Evolutionary conservation across 176 grass and related monocot species (phyloP).

Genomic region (Avena insularis): DNA sequence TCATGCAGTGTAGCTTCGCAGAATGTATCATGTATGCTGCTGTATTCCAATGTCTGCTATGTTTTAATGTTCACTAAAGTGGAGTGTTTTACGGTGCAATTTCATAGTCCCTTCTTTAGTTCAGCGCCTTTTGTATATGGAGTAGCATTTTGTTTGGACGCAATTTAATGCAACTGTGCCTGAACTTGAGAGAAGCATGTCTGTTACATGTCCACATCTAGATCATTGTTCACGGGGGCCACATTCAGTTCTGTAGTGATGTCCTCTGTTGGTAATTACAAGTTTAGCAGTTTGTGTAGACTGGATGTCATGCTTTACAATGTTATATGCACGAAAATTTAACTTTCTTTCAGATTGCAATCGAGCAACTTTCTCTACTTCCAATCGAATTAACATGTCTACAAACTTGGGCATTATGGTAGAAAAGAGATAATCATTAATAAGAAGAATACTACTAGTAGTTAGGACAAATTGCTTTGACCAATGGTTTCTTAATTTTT

Average conservation of each 20-base stretch:
- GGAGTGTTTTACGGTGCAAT: neutral
- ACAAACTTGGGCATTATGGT: neutral
- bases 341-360: neutral
- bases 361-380: neutral
- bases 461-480: neutral
- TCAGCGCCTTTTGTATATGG: neutral
- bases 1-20: neutral
- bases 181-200: neutral
- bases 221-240: neutral
- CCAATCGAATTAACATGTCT: neutral
- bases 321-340: neutral
- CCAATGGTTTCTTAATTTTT: neutral
- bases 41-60: neutral
- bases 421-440: neutral
- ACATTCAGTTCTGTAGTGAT: neutral
- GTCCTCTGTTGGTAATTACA: neutral
- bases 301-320: neutral
- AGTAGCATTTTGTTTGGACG: neutral
- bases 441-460: neutral
- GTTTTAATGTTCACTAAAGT: neutral
- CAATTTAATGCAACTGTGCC: neutral
- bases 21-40: neutral
- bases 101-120: neutral
- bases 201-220: slow-evolving; percentile 31
- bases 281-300: neutral